Conservation (phyloP, 305 asterid species). For the Ilex paraguariensis region DNA sequence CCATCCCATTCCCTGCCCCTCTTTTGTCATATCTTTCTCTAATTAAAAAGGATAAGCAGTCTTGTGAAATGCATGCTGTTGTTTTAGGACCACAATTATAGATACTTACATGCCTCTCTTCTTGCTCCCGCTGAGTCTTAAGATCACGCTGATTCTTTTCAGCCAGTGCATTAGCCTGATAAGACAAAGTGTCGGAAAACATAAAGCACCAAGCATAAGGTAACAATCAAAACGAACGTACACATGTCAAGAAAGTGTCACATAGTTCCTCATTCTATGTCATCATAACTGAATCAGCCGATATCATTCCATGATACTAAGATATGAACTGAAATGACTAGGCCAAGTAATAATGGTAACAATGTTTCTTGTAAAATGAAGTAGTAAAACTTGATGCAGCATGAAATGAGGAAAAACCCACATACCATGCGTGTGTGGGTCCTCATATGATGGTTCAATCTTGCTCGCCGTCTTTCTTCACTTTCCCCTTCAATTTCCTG, state of each 20-base stretch:
- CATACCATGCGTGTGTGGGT: conserved; percentile 72
- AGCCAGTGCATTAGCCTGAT: conserved; percentile 82
- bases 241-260: too few species aligned
- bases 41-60: too few species aligned
- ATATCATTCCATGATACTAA: too few species aligned
- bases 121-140: conserved; percentile 72
- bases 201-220: neutral
- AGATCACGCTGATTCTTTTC: conserved; percentile 88
- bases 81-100: neutral
- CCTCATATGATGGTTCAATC: conserved; percentile 57
- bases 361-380: neutral
- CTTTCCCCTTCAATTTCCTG: conserved; percentile 74
- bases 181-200: conserved; percentile 1
- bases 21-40: too few species aligned
- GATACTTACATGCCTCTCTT: conserved; percentile 71
- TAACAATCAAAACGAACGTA: too few species aligned
- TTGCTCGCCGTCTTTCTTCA: conserved; percentile 72
- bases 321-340: too few species aligned
- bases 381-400: conserved; percentile 7
- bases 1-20: too few species aligned
- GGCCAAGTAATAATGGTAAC: too few species aligned
- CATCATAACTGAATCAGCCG: too few species aligned
- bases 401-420: conserved; percentile 11
- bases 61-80: too few species aligned
- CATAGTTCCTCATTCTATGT: too few species aligned